Percentiles rank a stretch among this genome's conserved stretches.
phyloP scores from a whole-genome alignment of 228 moss, liverwort and hornwort species.

The Sphagnum magellanicum region DNA sequence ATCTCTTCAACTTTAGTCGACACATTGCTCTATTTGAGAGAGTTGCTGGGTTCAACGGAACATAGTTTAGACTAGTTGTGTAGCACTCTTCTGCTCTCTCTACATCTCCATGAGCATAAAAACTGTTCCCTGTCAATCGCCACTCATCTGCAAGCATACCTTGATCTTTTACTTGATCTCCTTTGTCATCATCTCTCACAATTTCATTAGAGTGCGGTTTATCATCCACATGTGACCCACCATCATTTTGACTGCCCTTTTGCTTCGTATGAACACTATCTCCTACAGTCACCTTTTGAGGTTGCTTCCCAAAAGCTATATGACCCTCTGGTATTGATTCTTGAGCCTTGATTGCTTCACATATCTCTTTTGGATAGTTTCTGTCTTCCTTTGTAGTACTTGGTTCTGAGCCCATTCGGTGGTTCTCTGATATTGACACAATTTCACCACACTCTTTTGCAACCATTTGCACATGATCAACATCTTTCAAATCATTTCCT shows the following conservation, averaged over 20 bases:
- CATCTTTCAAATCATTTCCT: too few species aligned
- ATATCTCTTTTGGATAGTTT: constrained; percentile 3
- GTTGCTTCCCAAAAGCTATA: constrained; percentile 1
- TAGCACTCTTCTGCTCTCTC: constrained; percentile 16
- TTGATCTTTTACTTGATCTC: neutral
- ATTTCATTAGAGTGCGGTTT: neutral
- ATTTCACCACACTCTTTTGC: too few species aligned
- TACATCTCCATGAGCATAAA: constrained; percentile 11
- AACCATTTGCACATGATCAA: too few species aligned
- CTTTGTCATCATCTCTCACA: neutral
- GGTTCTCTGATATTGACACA: too few species aligned
- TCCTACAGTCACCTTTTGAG: neutral
- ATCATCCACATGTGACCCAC: too few species aligned
- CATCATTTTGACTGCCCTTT: too few species aligned
- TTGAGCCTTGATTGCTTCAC: constrained; percentile 12
- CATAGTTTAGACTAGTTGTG: constrained; percentile 16
- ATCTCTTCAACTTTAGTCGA: constrained; percentile 18
- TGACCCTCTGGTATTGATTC: constrained; percentile 1
- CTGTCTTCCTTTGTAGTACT: neutral
- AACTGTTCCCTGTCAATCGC: constrained; percentile 25
- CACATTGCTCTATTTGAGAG: constrained; percentile 28
- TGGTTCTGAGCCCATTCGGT: too few species aligned
- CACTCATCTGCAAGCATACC: constrained; percentile 23
- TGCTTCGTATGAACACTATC: too few species aligned
- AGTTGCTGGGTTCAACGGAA: neutral